Evolutionary conservation across 768 basidiomycete genomes (phyloP).

Genomic region (Trametes cinnabarina): DNA sequence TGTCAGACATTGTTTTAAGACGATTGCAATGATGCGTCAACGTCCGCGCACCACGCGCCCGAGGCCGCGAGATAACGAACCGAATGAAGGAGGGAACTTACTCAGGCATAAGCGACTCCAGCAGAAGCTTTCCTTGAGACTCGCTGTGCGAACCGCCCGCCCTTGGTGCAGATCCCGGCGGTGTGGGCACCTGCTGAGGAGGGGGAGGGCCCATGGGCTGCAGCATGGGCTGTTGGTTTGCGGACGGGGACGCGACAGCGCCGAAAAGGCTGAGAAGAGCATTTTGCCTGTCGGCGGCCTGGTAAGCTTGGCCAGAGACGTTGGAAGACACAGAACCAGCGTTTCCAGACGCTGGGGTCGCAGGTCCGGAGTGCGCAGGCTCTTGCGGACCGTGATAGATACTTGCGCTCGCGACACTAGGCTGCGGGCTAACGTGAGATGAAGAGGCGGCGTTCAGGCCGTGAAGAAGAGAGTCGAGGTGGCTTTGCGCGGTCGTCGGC

Average conservation of each 20-base stretch:
- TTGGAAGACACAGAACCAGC: conserved; percentile 41
- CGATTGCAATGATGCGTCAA: background rate
- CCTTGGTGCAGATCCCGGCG: conserved; percentile 54
- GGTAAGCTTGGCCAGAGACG: conserved; percentile 36
- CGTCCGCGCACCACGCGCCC: background rate
- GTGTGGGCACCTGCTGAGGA: conserved; percentile 67
- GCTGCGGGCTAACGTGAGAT: conserved; percentile 40
- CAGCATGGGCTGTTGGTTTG: conserved; percentile 26
- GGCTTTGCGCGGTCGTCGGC: conserved; percentile 48
- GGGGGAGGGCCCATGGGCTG: conserved; percentile 27
- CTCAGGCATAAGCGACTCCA: conserved; percentile 84
- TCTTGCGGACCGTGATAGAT: conserved; percentile 29
- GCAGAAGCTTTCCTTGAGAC: conserved; percentile 66
- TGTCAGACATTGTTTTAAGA: background rate
- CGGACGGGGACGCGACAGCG: conserved; percentile 42
- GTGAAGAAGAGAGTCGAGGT: conserved; percentile 70
- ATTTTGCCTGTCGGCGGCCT: conserved; percentile 65
- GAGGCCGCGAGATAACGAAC: background rate
- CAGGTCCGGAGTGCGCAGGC: conserved; percentile 40
- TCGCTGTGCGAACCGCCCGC: conserved; percentile 57
- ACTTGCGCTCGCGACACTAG: conserved; percentile 22
- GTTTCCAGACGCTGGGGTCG: conserved; percentile 41
- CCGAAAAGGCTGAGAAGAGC: conserved; percentile 71
- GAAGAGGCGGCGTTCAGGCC: conserved; percentile 41
- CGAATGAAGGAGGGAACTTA: conserved; percentile 41